These are phyloP conservation scores for Harringtonia lauricola DNA, from an alignment of 2,329 filamentous ascomycete genomes.

Conservation along the genomic window DNA sequence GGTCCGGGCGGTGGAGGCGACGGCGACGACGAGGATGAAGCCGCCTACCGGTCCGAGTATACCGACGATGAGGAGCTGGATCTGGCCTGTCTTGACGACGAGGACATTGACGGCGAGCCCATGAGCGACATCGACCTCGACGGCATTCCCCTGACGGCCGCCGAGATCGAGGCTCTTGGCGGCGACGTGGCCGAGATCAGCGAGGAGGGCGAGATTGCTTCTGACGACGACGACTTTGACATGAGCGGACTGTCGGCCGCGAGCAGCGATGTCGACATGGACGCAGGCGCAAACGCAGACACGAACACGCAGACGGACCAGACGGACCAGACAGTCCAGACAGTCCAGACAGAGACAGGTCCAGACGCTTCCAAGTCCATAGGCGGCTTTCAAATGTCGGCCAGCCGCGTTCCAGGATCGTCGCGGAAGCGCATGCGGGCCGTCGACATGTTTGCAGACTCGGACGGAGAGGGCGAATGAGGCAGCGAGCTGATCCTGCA, in stretches of 20 bases:
- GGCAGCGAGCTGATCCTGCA: not conserved
- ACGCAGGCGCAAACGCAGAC: conserved; percentile 1
- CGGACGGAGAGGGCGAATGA: conserved; percentile 31
- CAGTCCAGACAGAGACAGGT: too few relatives aligned
- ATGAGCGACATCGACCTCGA: conserved; percentile 27
- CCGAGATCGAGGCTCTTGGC: conserved; percentile 15
- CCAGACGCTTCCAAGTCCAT: not conserved
- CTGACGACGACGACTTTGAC: conserved; percentile 9
- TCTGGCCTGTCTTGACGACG: conserved; percentile 33
- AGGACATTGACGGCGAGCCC: conserved; percentile 30
- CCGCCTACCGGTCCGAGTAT: conserved; percentile 11
- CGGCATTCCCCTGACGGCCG: conserved; percentile 23
- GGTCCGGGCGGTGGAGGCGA: too few relatives aligned
- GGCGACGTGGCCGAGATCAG: conserved; percentile 8
- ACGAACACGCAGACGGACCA: not conserved
- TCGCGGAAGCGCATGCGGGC: conserved; percentile 58
- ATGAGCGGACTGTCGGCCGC: conserved; percentile 2
- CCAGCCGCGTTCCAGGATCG: conserved; percentile 15
- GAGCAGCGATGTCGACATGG: conserved; percentile 11
- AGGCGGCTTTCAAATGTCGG: conserved; percentile 16
- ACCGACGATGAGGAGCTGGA: conserved; percentile 30
- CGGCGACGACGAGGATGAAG: conserved; percentile 11
- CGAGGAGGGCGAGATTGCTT: conserved; percentile 13
- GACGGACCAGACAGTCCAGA: too few relatives aligned
- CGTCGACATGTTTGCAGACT: conserved; percentile 81